Percentiles rank a stretch among this genome's conserved stretches.
Conservation (phyloP, 305 asterid species). For the Petunia hybrid region DNA sequence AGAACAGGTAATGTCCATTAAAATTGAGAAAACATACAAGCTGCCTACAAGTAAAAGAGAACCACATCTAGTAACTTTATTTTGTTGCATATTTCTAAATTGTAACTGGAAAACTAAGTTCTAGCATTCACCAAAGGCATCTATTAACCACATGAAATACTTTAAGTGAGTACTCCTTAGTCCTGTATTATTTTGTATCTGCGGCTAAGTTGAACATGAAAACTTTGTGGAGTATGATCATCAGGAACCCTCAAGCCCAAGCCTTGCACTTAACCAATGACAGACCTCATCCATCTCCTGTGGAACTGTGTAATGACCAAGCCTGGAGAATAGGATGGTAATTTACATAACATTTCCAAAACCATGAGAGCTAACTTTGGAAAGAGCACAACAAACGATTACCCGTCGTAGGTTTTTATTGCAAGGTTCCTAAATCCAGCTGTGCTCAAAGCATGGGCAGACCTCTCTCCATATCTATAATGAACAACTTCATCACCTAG, state of each 20-base stretch:
- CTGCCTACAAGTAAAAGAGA: slow-evolving; percentile 32
- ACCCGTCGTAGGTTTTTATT: slow-evolving; percentile 87
- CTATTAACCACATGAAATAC: slow-evolving; percentile 36
- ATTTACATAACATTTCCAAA: slow-evolving; percentile 28
- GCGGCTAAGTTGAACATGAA: background rate
- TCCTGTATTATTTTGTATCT: slow-evolving; percentile 6
- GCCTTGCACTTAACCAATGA: slow-evolving; percentile 65
- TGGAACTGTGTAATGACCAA: slow-evolving; percentile 98
- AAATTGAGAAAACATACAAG: too few species aligned
- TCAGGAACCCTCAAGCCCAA: slow-evolving; percentile 53
- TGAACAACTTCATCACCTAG: slow-evolving; percentile 96
- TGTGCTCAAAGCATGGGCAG: slow-evolving; percentile 71
- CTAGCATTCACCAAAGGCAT: slow-evolving; percentile 23
- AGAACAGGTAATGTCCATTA: too few species aligned
- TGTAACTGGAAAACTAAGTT: slow-evolving; percentile 55
- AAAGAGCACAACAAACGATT: slow-evolving; percentile 27
- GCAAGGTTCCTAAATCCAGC: slow-evolving; percentile 84
- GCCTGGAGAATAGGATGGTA: slow-evolving; percentile 52
- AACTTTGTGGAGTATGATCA: slow-evolving; percentile 12
- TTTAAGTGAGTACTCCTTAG: slow-evolving; percentile 37
- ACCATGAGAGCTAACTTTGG: background rate
- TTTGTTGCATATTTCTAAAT: slow-evolving; percentile 38
- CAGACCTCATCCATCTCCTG: slow-evolving; percentile 96
- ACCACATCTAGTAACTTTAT: slow-evolving; percentile 40
- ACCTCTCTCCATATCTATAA: slow-evolving; percentile 76